Conservation (phyloP, 1,284 basidiomycete genomes). For the Puccinia hordei region DNA sequence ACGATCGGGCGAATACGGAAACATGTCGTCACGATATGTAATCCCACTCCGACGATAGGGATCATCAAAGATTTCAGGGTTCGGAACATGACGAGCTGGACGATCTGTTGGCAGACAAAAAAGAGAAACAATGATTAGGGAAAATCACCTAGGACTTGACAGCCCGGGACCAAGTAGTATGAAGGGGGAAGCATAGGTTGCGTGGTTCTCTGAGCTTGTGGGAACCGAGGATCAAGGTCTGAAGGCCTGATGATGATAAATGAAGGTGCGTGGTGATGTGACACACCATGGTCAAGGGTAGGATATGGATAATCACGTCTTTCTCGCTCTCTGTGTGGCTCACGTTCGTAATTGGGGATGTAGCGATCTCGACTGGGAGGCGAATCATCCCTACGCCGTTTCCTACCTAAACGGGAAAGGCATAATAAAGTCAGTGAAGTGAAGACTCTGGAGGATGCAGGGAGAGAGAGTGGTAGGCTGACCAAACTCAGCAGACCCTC, state of each 20-base stretch:
- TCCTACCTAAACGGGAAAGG: conserved; percentile 29
- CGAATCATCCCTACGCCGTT: conserved; percentile 43
- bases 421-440: neutral
- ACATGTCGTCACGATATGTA: conserved; percentile 45
- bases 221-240: neutral
- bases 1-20: conserved; percentile 28
- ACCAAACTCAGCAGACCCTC: conserved; percentile 46
- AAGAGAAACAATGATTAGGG: neutral
- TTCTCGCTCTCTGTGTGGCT: conserved; percentile 45
- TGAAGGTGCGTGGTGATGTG: conserved; percentile 8
- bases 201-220: neutral
- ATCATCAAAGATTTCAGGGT: conserved; percentile 37
- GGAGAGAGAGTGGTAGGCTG: neutral
- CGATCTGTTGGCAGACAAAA: conserved; percentile 10
- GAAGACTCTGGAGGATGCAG: neutral
- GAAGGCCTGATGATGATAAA: neutral
- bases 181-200: neutral
- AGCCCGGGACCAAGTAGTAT: neutral
- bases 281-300: conserved; percentile 41
- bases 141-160: neutral
- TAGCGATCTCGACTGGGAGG: conserved; percentile 48
- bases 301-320: conserved; percentile 31
- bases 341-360: conserved; percentile 51
- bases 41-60: conserved; percentile 44
- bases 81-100: conserved; percentile 23